Percentiles rank a stretch among this genome's conserved stretches.
Evolutionary conservation across 106 monocot genomes (phyloP).

Genomic region (Dioscorea zingiberensis): DNA sequence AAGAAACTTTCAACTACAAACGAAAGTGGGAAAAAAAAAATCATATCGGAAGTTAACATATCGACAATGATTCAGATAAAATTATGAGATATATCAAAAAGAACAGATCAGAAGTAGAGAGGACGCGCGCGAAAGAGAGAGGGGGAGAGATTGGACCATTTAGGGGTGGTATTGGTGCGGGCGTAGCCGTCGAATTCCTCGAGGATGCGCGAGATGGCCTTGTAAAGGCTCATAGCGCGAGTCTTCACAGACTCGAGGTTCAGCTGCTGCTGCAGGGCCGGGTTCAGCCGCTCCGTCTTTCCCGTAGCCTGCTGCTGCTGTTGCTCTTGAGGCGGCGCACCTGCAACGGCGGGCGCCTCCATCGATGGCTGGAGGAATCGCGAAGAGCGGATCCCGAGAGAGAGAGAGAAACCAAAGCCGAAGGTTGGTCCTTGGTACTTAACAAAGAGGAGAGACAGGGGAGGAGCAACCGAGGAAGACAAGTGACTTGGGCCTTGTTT

Average conservation of each 20-base stretch:
- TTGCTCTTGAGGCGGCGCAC: constrained; percentile 2
- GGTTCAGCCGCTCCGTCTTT: constrained; percentile 53
- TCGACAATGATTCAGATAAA: too few relatives aligned
- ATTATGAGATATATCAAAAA: too few relatives aligned
- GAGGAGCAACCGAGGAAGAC: too few relatives aligned
- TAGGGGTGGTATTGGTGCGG: constrained; percentile 65
- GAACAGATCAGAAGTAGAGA: too few relatives aligned
- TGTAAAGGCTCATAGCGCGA: constrained; percentile 79
- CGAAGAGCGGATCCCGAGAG: background rate
- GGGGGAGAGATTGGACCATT: constrained; percentile 47
- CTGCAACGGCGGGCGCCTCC: background rate
- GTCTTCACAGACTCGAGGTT: constrained; percentile 85
- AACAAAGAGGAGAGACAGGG: too few relatives aligned
- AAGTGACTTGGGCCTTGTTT: too few relatives aligned
- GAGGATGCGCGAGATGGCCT: constrained; percentile 88
- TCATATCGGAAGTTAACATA: too few relatives aligned
- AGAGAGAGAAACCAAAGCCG: background rate
- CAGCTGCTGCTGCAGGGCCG: constrained; percentile 79
- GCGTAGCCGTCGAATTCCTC: constrained; percentile 74
- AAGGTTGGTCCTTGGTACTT: background rate
- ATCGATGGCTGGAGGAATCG: background rate
- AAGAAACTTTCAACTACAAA: background rate
- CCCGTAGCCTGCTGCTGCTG: constrained; percentile 7
- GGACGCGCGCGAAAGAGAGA: background rate
- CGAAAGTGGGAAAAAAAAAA: background rate